These are phyloP conservation scores for Secale cereale DNA, from an alignment of 176 grass and related monocot species.

Conservation along the genomic window DNA sequence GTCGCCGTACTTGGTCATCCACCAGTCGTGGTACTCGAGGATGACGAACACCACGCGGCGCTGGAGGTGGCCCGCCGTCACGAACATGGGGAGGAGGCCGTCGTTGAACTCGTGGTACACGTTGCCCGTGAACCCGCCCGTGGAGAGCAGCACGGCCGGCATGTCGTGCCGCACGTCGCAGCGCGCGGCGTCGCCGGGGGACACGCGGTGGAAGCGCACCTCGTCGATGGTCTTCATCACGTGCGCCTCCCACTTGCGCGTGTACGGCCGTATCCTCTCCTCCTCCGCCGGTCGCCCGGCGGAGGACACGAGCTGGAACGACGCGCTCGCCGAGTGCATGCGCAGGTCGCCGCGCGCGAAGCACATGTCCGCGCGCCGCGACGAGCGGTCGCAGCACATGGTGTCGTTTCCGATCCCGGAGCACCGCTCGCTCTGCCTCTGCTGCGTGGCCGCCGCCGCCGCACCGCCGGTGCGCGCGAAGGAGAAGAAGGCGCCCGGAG, in stretches of 20 bases:
- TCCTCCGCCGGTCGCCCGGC: background rate
- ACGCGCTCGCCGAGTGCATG: constrained; percentile 65
- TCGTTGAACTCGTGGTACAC: constrained; percentile 98
- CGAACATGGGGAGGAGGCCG: constrained; percentile 86
- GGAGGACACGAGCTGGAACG: constrained; percentile 49
- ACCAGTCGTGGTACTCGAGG: constrained; percentile 86
- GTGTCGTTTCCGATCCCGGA: constrained; percentile 37
- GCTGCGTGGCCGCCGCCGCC: constrained; percentile 22
- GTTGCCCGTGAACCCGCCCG: constrained; percentile 91
- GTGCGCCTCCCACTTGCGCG: constrained; percentile 77
- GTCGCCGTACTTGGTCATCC: constrained; percentile 81
- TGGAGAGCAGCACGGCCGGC: constrained; percentile 82
- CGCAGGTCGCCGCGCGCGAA: constrained; percentile 70
- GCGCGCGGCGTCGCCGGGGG: constrained; percentile 15
- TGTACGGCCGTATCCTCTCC: constrained; percentile 78
- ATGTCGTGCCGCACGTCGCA: constrained; percentile 72
- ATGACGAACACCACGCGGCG: constrained; percentile 64
- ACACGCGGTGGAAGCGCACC: constrained; percentile 41
- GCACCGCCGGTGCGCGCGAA: constrained; percentile 36
- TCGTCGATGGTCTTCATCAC: constrained; percentile 77
- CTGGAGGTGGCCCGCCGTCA: constrained; percentile 57
- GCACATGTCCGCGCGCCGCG: constrained; percentile 69
- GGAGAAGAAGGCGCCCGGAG: constrained; percentile 47
- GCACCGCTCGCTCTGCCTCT: constrained; percentile 18
- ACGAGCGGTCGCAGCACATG: constrained; percentile 82